These are phyloP conservation scores for Lipomyces spencermartinsiae DNA, from an alignment of 805 yeast genomes.

Conservation along the genomic window DNA sequence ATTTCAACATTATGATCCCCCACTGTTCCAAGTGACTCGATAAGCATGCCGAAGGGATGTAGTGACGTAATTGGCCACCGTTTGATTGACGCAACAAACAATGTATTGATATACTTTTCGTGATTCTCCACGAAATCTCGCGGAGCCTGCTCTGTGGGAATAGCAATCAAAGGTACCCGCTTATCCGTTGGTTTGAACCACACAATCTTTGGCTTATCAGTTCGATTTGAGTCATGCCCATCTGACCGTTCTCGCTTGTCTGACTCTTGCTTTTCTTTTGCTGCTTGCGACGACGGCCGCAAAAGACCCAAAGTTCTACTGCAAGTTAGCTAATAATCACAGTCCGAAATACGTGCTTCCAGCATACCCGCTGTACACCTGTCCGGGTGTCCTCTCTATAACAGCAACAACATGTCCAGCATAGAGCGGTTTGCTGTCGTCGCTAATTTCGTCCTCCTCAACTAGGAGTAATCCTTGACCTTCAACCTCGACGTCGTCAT, in stretches of 20 bases:
- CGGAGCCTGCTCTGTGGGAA: conserved; percentile 98
- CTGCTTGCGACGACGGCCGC: conserved; percentile 94
- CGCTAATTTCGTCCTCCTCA: conserved; percentile 95
- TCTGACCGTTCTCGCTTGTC: conserved; percentile 45
- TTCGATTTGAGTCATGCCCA: conserved; percentile 33
- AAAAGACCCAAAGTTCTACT: conserved; percentile 86
- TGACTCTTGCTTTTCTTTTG: conserved; percentile 66
- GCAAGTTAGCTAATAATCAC: neutral
- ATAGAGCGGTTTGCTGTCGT: conserved; percentile 88
- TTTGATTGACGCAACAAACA: conserved; percentile 93
- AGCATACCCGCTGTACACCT: conserved; percentile 67
- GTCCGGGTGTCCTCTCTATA: conserved; percentile 96
- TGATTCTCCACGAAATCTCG: conserved; percentile 92
- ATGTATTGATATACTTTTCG: conserved; percentile 75
- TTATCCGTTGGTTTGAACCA: conserved; percentile 99
- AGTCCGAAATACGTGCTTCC: neutral
- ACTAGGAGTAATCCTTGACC: conserved; percentile 91
- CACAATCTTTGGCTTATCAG: conserved; percentile 86
- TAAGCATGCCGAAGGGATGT: conserved; percentile 95
- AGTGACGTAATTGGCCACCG: conserved; percentile 99
- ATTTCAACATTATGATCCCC: conserved; percentile 80
- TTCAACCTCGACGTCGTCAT: conserved; percentile 98
- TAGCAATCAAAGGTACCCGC: conserved; percentile 96
- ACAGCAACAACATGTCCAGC: conserved; percentile 99
- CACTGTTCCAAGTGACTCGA: conserved; percentile 82